A percentile compares a stretch with the other conserved stretches of the same genome.
phyloP scores from a whole-genome alignment of 148 eudicot species.

The Rhododendron ferrugineum region DNA sequence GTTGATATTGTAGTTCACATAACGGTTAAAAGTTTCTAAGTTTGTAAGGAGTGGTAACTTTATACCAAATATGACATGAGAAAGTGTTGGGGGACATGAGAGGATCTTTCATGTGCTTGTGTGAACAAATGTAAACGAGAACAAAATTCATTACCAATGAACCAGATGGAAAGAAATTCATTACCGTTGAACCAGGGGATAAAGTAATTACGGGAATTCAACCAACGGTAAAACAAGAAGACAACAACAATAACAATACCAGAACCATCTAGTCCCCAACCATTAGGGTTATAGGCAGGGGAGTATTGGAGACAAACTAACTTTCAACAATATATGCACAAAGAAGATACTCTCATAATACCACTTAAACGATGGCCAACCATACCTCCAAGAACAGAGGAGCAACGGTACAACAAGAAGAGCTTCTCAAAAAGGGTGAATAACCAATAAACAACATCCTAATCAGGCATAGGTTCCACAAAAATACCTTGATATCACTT shows the following conservation, averaged over 20 bases:
- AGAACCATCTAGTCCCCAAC: too few relatives aligned
- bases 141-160: neutral
- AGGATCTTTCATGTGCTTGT: neutral
- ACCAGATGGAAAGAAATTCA: too few relatives aligned
- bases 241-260: too few relatives aligned
- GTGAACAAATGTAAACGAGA: neutral
- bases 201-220: neutral
- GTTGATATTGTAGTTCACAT: neutral
- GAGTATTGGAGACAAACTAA: too few relatives aligned
- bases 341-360: too few relatives aligned
- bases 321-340: too few relatives aligned
- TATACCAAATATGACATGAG: neutral
- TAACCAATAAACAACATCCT: neutral
- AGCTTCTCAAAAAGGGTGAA: neutral
- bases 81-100: neutral
- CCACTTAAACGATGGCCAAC: too few relatives aligned
- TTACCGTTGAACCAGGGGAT: neutral
- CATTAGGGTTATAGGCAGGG: too few relatives aligned
- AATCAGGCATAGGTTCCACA: neutral
- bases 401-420: neutral
- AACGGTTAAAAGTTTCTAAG: neutral
- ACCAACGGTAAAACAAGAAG: neutral
- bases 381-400: too few relatives aligned
- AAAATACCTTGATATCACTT: slow-evolving; percentile 83
- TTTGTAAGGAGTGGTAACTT: neutral